phyloP scores from a whole-genome alignment of 495 filamentous ascomycete genomes.

The Penicillium turbatum region DNA sequence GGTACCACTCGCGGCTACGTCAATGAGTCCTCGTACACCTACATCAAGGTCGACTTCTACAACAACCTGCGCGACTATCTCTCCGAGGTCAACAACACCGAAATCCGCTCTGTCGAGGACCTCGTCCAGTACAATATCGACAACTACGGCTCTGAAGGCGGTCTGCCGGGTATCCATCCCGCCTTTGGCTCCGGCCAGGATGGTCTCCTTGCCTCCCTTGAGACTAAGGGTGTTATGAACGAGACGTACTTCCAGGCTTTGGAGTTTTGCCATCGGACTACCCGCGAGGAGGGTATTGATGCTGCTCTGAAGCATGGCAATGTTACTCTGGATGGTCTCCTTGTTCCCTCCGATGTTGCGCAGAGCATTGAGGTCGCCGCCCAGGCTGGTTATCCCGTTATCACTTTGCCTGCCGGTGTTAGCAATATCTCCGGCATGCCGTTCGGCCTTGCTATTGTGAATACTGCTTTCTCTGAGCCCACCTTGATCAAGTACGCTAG shows the following conservation, averaged over 20 bases:
- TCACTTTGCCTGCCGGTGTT: constrained; percentile 61
- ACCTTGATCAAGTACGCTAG: constrained; percentile 59
- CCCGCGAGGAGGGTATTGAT: constrained; percentile 64
- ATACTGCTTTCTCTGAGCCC: constrained; percentile 60
- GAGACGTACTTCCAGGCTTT: constrained; percentile 63
- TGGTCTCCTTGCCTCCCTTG: constrained; percentile 57
- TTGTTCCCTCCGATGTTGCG: constrained; percentile 64
- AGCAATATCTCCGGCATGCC: constrained; percentile 58
- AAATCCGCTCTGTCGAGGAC: constrained; percentile 60
- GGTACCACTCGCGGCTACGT: constrained; percentile 56
- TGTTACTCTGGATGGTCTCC: constrained; percentile 51
- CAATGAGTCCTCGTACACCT: constrained; percentile 68
- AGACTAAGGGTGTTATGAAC: constrained; percentile 57
- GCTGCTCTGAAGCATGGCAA: constrained; percentile 52
- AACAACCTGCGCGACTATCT: constrained; percentile 67
- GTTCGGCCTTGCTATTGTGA: constrained; percentile 63
- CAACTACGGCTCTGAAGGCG: constrained; percentile 66
- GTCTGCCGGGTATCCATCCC: constrained; percentile 55
- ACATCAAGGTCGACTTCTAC: constrained; percentile 73
- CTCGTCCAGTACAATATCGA: constrained; percentile 64
- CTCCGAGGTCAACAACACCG: constrained; percentile 58
- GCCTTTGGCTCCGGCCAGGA: constrained; percentile 71
- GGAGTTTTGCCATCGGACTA: constrained; percentile 52
- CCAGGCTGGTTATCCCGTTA: constrained; percentile 63
- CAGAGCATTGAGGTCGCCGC: constrained; percentile 55